Conservation (phyloP, 345 rosid genomes). For the Adansonia digitata region DNA sequence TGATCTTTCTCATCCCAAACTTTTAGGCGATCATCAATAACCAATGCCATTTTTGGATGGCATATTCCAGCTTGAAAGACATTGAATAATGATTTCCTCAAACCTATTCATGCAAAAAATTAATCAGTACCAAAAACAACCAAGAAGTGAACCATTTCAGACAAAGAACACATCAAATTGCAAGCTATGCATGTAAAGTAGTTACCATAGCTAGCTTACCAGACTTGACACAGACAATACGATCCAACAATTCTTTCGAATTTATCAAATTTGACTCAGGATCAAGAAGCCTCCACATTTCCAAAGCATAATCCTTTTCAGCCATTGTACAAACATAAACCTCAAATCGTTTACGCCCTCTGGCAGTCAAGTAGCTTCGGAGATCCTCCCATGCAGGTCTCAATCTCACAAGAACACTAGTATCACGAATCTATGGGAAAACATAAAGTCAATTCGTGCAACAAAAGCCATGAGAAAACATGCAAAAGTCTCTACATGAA, state of each 20-base stretch:
- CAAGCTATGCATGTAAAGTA: background rate
- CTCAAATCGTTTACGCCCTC: slow-evolving; percentile 96
- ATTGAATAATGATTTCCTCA: slow-evolving; percentile 74
- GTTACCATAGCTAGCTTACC: slow-evolving; percentile 35
- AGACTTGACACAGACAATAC: slow-evolving; percentile 92
- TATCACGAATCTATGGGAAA: slow-evolving; percentile 72
- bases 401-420: slow-evolving; percentile 98
- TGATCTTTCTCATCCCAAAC: slow-evolving; percentile 99
- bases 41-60: slow-evolving; percentile 95
- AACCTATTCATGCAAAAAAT: slow-evolving; percentile 41
- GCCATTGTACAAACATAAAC: slow-evolving; percentile 99
- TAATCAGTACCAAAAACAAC: background rate
- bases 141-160: background rate
- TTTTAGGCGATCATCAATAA: slow-evolving; percentile 93
- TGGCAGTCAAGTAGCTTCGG: slow-evolving; percentile 84
- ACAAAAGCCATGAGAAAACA: slow-evolving; percentile 6
- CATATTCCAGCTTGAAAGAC: slow-evolving; percentile 89
- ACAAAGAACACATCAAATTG: background rate
- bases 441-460: slow-evolving; percentile 7
- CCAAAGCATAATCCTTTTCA: slow-evolving; percentile 95
- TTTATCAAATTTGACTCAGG: slow-evolving; percentile 90
- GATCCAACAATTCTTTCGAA: slow-evolving; percentile 64
- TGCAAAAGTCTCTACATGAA: background rate
- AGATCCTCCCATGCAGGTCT: slow-evolving; percentile 99
- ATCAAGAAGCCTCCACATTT: slow-evolving; percentile 99